Evolutionary conservation across 345 rosid species (phyloP), one percentile per base, ranked within the genome.

Genomic region (Aquilaria yunnanensis): DNA sequence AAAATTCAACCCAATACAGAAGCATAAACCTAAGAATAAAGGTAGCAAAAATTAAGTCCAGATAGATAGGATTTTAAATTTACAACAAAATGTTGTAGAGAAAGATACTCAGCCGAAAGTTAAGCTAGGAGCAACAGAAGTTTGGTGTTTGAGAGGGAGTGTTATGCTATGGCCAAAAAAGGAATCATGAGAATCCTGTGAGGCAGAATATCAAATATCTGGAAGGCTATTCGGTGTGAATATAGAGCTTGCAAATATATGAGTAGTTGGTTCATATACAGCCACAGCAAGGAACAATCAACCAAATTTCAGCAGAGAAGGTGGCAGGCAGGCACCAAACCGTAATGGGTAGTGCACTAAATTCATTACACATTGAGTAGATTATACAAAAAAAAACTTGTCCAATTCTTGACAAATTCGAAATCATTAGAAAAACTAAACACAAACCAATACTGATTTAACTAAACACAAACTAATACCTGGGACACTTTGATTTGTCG

Each of bases 141-240:
- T 29, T 56, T 46, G 4, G 12, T 34, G 49, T 32, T 54, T 47
- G 55, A 30, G 34, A 14, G 47, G 51, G n/a, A 23, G 23, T 23
- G 23, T 23, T 23, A 23, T 45, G 16, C 29, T 60, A 64, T 32
- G 54, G 31, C 9, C 30, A 47, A 2, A 16, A 54, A 6, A 66
- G 70, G 41, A 67, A 61, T 62, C 79, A 82, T 74, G 74, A 73
- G 63, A 74, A 61, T 66, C 74, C 76, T 53, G 62, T 53, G 75
- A 78, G 66, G 75, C 68, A 74, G 64, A 78, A 66, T 71, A 58
- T 47, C 73, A 76, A 76, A 23, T 23, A 23, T 23, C 23, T 23
- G 23, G 23, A 23, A 1, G 23, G 23, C 1, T 23, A 23, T 23
- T 23, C 81, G 83, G 64, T 11, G 2, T 12, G 57, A 61, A 55